These are phyloP conservation scores for Elongisporangium anandrum DNA, from an alignment of 352 stramenopile species.

Conservation along the genomic window DNA sequence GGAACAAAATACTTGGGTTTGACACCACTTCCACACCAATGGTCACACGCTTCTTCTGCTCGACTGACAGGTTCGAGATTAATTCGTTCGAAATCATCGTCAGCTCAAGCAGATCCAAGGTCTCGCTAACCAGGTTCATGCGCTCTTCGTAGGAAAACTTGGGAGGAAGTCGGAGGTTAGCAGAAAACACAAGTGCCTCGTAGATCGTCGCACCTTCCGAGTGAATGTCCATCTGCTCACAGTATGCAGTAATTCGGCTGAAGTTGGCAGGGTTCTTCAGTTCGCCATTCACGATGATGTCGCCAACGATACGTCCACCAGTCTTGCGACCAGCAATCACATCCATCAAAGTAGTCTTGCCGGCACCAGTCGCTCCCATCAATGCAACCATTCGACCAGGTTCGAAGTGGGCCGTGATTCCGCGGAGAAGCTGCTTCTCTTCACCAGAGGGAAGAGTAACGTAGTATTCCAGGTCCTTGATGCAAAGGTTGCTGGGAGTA, in stretches of 20 bases:
- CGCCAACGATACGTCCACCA: conserved; percentile 64
- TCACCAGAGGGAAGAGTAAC: conserved; percentile 47
- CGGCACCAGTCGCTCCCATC: conserved; percentile 64
- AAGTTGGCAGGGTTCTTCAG: conserved; percentile 77
- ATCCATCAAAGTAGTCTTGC: conserved; percentile 66
- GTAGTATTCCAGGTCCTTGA: conserved; percentile 43
- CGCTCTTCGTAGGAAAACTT: conserved; percentile 32
- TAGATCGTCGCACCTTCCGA: conserved; percentile 65
- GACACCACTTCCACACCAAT: conserved; percentile 91
- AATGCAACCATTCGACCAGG: conserved; percentile 66
- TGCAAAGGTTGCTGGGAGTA: conserved; percentile 32
- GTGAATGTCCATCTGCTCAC: conserved; percentile 91
- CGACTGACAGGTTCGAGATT: conserved; percentile 56
- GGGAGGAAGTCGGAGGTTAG: conserved; percentile 64
- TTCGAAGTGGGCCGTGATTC: conserved; percentile 47
- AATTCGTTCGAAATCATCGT: conserved; percentile 37
- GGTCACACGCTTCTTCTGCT: conserved; percentile 92
- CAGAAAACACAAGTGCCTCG: conserved; percentile 87
- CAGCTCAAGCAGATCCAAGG: conserved; percentile 53
- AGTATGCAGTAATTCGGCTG: conserved; percentile 86
- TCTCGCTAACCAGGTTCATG: conserved; percentile 49
- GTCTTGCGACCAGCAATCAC: conserved; percentile 74
- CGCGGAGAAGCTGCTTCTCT: conserved; percentile 34
- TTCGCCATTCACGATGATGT: conserved; percentile 90
- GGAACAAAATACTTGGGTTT: conserved; percentile 93